Base-by-base conservation (phyloP, 257 asterid species). In the Linaria vulgaris region DNA sequence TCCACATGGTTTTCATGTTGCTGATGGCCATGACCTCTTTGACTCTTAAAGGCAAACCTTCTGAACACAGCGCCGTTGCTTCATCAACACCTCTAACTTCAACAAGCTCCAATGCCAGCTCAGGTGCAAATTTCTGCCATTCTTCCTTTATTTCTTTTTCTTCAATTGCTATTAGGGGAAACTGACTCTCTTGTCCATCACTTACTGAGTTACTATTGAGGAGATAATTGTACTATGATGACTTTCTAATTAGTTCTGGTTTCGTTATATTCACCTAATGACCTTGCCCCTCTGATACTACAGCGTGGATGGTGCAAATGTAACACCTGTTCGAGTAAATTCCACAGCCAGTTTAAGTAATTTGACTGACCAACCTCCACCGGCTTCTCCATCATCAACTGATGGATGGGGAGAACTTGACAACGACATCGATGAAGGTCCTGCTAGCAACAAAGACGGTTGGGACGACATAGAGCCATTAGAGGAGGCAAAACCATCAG, bases 1-100 rank as follows among this genome's bases (percentile, higher is more conserved):
- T 68, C 63, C 20, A 51, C 62, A 20, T 63, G 22, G 37, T 15
- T 57, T 31, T 59, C n/a, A 45, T 80, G 67, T 57, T 85, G 81
- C 94, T 90, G 99, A 79, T 94, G 99, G 99, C 96, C 31, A 94
- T 94, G 97, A 94, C 97, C 79, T 94, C 97, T 16, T 88, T 94
- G 87, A 85, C 95, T 31, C 62, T 79, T 51, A 94, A 85, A 84
- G 95, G 96, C 70, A 94, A 94, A 85, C 77, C 94, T 77, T 77
- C 83, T 39, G 97, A 94, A 67, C 96, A 76, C 68, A 73, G 67
- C 74, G 70, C 77, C 24, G 59, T 74, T 63, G 63, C 88, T 74
- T 69, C 96, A 72, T 66, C 86, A 68, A 82, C 83, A 49, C 86
- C 87, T 46, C 70, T 79, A 63, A 63, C 83, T 62, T 69, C 96